Percentiles rank a stretch among this genome's conserved stretches.
Evolutionary conservation across 805 yeast genomes (phyloP).

Genomic region (Hanseniaspora singularis): DNA sequence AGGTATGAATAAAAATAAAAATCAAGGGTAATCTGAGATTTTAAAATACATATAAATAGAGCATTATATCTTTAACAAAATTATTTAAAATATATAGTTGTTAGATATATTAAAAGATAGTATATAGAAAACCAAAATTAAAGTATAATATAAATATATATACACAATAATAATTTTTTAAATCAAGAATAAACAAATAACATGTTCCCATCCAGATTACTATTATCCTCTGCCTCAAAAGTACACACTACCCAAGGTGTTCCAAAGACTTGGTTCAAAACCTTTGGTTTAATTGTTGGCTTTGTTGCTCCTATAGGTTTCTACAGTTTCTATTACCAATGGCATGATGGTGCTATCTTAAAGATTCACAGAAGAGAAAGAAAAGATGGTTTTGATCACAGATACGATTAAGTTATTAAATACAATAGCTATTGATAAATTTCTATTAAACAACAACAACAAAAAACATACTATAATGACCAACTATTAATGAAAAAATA

Average conservation of each 20-base stretch:
- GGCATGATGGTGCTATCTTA: conserved; percentile 6
- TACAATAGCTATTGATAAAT: no score
- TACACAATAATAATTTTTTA: no score
- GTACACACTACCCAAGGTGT: background rate
- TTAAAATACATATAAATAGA: no score
- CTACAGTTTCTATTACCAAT: conserved; percentile 13
- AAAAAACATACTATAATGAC: background rate
- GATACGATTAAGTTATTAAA: conserved; percentile 5
- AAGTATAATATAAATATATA: background rate
- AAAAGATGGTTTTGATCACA: conserved; percentile 14
- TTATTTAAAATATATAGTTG: no score
- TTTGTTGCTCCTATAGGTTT: conserved; percentile 9
- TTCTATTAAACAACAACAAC: background rate
- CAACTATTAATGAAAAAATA: no score
- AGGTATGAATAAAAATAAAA: no score
- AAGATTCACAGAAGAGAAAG: conserved; percentile 11
- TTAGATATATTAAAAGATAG: no score
- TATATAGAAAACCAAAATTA: background rate
- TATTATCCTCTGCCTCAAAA: conserved; percentile 3
- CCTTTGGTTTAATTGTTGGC: conserved; percentile 8
- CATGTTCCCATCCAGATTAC: conserved; percentile 13
- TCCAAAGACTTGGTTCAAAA: conserved; percentile 3
- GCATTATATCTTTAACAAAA: no score
- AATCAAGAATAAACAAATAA: background rate
- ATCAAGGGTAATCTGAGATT: no score